Evolutionary conservation across 345 rosid genomes (phyloP).

Genomic region (Xanthoceras sorbifolium): DNA sequence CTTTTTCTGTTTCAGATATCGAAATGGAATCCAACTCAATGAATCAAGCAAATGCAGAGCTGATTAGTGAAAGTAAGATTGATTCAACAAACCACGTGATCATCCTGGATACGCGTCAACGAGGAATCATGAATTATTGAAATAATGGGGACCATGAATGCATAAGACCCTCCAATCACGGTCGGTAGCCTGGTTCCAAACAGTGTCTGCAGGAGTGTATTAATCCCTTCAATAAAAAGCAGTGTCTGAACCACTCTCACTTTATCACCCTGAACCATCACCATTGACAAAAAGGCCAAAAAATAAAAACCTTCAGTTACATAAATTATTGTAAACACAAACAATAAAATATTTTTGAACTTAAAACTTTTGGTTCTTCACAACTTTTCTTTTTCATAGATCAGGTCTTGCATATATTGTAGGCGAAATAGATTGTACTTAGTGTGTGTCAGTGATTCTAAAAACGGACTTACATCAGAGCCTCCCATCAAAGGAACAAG

Average conservation of each 20-base stretch:
- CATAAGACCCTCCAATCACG: conserved; percentile 95
- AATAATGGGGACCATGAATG: conserved; percentile 93
- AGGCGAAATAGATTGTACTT: not conserved
- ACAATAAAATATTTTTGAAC: not conserved
- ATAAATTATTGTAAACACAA: not conserved
- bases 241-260: conserved; percentile 94
- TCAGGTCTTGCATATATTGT: not conserved
- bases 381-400: not conserved
- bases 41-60: conserved; percentile 21
- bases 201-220: conserved; percentile 87
- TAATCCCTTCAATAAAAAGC: conserved; percentile 87
- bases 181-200: conserved; percentile 95
- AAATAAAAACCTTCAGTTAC: not conserved
- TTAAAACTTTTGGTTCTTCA: not conserved
- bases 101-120: conserved; percentile 66
- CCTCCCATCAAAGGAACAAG: conserved; percentile 99
- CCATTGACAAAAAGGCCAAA: not conserved
- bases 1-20: conserved; percentile 13
- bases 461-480: conserved; percentile 58
- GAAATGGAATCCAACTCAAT: conserved; percentile 19
- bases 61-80: conserved; percentile 2
- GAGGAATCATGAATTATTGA: conserved; percentile 90
- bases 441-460: not conserved
- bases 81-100: conserved; percentile 62
- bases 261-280: conserved; percentile 77